Base-by-base conservation (phyloP, 805 yeast species). In the Pichia phayaonensis region DNA sequence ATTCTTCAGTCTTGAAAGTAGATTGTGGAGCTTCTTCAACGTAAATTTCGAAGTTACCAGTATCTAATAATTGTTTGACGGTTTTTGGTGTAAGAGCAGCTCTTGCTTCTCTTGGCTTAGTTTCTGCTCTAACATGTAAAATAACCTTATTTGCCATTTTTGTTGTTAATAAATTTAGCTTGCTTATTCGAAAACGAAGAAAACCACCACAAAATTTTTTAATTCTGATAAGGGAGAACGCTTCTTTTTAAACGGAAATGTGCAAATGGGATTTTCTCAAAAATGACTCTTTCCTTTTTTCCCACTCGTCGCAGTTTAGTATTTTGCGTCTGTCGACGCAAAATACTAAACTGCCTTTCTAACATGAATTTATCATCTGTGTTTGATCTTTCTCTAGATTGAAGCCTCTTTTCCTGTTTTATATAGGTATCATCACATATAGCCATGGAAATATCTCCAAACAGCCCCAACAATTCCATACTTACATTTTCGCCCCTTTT, bases 51-150 rank as follows among this genome's bases (percentile, higher is more conserved):
- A 88, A 94, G 42, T 68, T 52, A 0, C 97, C 97, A 43, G 95
- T 90, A 52, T 84, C 88, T 54, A 88, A 68, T 56, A 94, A 76
- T 61, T 83, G 77, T 71, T 87, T 86, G 59, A 95, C 83, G 40
- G 97, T 87, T 42, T 88, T 71, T 31, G 99, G 99, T 1, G 99
- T 90, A 61, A 94, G 76, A 43, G 96, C 97, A 42, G 98, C 96
- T 74, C 99, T 85, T 55, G 95, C 96, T 73, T 94, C 99, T 62
- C 89, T 72, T 26, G 98, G 96, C 80, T 94, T 94, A 62, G 94
- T 86, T 69, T 94, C 99, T 34, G 97, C 97, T 75, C 99, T 85
- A 55, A 94, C 74, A 63, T 94, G 99, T 57, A 94, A 73, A 48
- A 76, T 81, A 39, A 85, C 88, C 56, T 68, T 66, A 29, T 47